Conservation (phyloP, 306 rosid species). For the Acacia melanoxylon region DNA sequence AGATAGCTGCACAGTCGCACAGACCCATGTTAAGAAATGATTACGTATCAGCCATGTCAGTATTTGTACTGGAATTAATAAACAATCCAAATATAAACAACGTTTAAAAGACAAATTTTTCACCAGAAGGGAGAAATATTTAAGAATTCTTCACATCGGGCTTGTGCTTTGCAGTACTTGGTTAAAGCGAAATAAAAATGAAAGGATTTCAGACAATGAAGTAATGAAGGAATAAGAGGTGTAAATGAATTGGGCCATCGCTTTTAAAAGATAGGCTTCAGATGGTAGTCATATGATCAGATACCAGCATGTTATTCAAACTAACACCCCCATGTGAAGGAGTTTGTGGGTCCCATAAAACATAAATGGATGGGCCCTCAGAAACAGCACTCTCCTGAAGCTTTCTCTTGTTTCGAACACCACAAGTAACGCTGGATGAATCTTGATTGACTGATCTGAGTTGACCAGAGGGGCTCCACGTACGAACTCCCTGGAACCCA, state of each 20-base stretch:
- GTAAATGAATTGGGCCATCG: constrained; percentile 40
- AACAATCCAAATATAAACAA: neutral
- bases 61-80: neutral
- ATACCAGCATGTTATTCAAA: constrained; percentile 34
- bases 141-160: neutral
- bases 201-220: neutral
- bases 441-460: neutral
- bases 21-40: neutral
- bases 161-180: too few relatives aligned
- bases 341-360: constrained; percentile 40
- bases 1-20: neutral
- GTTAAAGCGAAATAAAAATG: too few relatives aligned
- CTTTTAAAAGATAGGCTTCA: constrained; percentile 28
- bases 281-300: constrained; percentile 24
- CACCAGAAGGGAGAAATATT: neutral
- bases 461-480: constrained; percentile 16
- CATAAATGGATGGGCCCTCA: constrained; percentile 45
- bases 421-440: neutral
- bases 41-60: neutral
- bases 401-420: constrained; percentile 20
- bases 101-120: neutral
- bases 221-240: neutral
- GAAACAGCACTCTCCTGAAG: constrained; percentile 27
- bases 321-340: constrained; percentile 44
- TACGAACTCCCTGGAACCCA: neutral